Evolutionary conservation across 441 rosid genomes (phyloP), one percentile per base, ranked within the genome.

Genomic region (Syzygium syzygioides): DNA sequence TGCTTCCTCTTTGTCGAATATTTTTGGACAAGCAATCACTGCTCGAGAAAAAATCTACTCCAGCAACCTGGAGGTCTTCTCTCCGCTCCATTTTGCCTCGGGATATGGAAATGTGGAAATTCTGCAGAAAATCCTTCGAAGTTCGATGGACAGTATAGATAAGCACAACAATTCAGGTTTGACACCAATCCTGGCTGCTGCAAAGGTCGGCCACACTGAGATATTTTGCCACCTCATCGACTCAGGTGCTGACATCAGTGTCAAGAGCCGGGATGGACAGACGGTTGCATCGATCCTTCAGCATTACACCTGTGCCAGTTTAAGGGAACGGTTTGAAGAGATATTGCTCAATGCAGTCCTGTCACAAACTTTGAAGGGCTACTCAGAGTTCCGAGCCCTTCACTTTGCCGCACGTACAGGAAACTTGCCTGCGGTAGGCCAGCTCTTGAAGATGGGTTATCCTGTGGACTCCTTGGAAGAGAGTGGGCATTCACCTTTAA

Each of bases 1-100:
- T 64, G 89, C 86, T 50, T 91, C 91, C 66, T 89, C 90, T 89
- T 17, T 90, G 79, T 87, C 88, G 48, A 68, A 85, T 55, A 62
- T 90, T 71, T 80, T 92, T 12, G 37, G 91, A 25, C 90, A 41
- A 88, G 91, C 89, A 55, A 89, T 92, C 87, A 55, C 86, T 20
- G 62, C 57, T 7, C 68, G 87, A 55, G 89, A 66, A 66, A 88
- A 84, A 54, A 86, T 91, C 41, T 64, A 53, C 68, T 90, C 91
- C 68, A 87, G 90, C 87, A 89, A 86, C 56, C 88, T 90, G 30
- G 92, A 89, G 89, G 90, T 92, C 88, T 92, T 92, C 90, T 91
- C 91, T 57, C 26, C 86, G 48, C 79, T 92, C 84, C 93, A 91
- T 71, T 92, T 91, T 55, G 90, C 91, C 86, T 88, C 91, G 7